Base-by-base conservation (phyloP, 1,139 yeast species). In the Magnusiomyces paraingens region DNA sequence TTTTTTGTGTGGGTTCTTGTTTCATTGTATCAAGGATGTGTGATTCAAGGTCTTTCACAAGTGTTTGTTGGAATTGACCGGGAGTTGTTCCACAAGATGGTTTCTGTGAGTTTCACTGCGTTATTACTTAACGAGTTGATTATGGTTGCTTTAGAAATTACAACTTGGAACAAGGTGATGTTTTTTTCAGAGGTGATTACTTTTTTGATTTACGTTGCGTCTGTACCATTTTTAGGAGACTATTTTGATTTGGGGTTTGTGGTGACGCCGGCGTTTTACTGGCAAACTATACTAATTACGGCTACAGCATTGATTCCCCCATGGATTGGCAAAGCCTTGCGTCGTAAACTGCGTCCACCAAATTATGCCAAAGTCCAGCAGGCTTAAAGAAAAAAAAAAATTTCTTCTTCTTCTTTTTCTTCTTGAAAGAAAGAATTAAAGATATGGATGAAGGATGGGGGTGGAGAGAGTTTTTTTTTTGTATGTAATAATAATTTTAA, bases 341-440 rank as follows among this genome's bases (percentile, higher is more conserved):
- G 84, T 64, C 78, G 96, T 58, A 81, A 76, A 60, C 70, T 94
- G 55, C 81, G 90, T 60, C 99, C 99, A 8, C 99, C 99, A 43
- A 90, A 87, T 66, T 93, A 94, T 69, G 98, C 98, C n/a, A 93
- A 93, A 67, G 98, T 93, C 50, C 97, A 88, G 68, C 94, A 84
- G 59, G 82, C 71, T 42, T 70, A 58, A 18, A 40, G 15, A 12
- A 38, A 38, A 38, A 10, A 38, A 38, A 38, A 38, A 35, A 35
- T 10, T 38, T 38, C 10, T 38, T 38, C 17, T 38, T 38, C 3
- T 35, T 35, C 14, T 35, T 35, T 35, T 11, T 11, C 14, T 35
- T 35, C 11, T 35, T 35, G 11, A 11, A 35, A 35, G 38, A 35
- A 11, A 11, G 38, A 35, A 35, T n/a, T n/a, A n/a, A n/a, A n/a